These are phyloP conservation scores for Cinnamomum chago DNA, from an alignment of 164 flowering plant genomes.

Conservation along the genomic window DNA sequence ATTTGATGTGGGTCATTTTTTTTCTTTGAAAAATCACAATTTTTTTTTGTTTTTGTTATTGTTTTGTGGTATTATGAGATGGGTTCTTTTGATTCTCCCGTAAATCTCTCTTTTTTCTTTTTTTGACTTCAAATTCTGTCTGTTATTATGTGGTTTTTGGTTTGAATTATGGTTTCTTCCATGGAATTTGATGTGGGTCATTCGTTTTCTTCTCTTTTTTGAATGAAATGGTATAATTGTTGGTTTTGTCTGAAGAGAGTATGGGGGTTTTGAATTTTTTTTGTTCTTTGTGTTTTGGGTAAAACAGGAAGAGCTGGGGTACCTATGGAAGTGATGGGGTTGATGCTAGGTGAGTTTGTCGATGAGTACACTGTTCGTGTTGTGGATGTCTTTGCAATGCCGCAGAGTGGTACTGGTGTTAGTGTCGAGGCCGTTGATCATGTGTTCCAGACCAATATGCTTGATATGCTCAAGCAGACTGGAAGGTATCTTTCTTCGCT, in stretches of 20 bases:
- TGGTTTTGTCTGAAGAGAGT: not conserved
- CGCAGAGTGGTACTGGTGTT: constrained; percentile 98
- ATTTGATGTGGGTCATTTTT: not conserved
- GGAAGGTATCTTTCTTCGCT: constrained; percentile 54
- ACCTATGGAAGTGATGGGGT: constrained; percentile 99
- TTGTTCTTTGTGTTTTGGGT: not conserved
- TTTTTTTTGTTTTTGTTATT: too few relatives aligned
- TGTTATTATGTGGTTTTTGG: too few relatives aligned
- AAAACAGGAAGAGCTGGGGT: constrained; percentile 92
- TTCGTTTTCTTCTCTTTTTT: too few relatives aligned
- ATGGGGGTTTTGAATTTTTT: constrained; percentile 9
- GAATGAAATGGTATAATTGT: not conserved
- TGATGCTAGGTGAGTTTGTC: constrained; percentile 97
- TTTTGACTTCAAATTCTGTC: too few relatives aligned
- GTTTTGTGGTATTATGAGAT: too few relatives aligned
- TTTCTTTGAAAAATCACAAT: too few relatives aligned
- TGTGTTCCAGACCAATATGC: constrained; percentile 98
- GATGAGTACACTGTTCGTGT: constrained; percentile 98
- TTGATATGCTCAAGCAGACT: constrained; percentile 98
- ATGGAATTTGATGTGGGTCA: too few relatives aligned
- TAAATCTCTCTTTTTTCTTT: not conserved
- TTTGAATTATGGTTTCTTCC: too few relatives aligned
- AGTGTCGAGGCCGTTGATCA: constrained; percentile 99
- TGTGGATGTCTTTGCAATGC: constrained; percentile 98
- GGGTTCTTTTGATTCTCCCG: not conserved